Percentiles rank a stretch among this genome's conserved stretches.
phyloP scores from a whole-genome alignment of 2,329 filamentous ascomycete species.

The Talaromyces amestolkiae region DNA sequence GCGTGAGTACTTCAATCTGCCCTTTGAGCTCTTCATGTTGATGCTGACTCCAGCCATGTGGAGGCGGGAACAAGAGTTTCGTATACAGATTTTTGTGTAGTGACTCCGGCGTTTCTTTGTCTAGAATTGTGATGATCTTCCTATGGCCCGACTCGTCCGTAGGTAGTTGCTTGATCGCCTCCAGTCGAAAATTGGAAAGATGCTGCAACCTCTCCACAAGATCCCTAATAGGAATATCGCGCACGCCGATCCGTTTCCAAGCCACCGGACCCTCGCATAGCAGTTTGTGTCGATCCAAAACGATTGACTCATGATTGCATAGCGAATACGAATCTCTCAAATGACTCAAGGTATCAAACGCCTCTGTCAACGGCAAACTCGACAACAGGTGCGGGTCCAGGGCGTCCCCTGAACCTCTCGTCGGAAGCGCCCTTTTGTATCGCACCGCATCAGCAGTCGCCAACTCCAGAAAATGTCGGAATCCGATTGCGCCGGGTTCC shows the following conservation, averaged over 20 bases:
- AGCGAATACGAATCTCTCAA: slow-evolving; percentile 37
- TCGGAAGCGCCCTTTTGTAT: slow-evolving; percentile 26
- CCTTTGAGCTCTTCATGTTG: slow-evolving; percentile 39
- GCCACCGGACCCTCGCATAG: slow-evolving; percentile 38
- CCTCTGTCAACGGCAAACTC: slow-evolving; percentile 30
- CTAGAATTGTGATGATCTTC: slow-evolving; percentile 35
- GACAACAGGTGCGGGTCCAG: slow-evolving; percentile 23
- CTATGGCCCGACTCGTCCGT: slow-evolving; percentile 22
- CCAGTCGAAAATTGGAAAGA: slow-evolving; percentile 35
- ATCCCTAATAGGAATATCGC: slow-evolving; percentile 34
- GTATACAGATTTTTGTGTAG: slow-evolving; percentile 38
- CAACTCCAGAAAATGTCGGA: slow-evolving; percentile 49
- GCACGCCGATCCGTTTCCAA: slow-evolving; percentile 44
- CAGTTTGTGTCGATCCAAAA: slow-evolving; percentile 37
- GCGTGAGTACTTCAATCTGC: slow-evolving; percentile 47
- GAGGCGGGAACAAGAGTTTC: slow-evolving; percentile 39
- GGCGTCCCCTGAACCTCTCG: slow-evolving; percentile 21
- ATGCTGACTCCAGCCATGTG: slow-evolving; percentile 23
- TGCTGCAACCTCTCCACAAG: slow-evolving; percentile 37
- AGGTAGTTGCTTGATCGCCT: slow-evolving; percentile 26
- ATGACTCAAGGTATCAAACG: slow-evolving; percentile 36
- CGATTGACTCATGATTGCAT: slow-evolving; percentile 33
- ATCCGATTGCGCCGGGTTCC: slow-evolving; percentile 48
- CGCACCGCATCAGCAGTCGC: slow-evolving; percentile 39
- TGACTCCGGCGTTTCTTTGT: slow-evolving; percentile 32